phyloP scores from a whole-genome alignment of 805 yeast genomes.

The Jamesozyma gamospora region DNA sequence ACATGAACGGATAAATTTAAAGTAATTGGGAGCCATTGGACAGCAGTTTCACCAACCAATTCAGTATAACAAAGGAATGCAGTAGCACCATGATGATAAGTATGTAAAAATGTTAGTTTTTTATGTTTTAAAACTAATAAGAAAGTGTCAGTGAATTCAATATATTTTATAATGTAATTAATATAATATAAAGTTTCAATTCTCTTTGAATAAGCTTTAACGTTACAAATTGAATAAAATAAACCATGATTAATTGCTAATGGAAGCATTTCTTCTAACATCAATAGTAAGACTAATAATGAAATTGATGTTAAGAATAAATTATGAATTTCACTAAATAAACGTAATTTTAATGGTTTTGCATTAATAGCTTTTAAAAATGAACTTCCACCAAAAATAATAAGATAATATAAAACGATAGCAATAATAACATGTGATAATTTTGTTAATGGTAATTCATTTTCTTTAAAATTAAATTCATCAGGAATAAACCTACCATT shows the following conservation, averaged over 20 bases:
- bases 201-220: conserved; percentile 69
- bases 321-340: conserved; percentile 72
- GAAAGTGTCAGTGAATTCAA: conserved; percentile 83
- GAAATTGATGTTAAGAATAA: conserved; percentile 62
- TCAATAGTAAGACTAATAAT: conserved; percentile 51
- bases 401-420: conserved; percentile 58
- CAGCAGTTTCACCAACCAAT: conserved; percentile 78
- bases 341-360: conserved; percentile 49
- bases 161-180: conserved; percentile 80
- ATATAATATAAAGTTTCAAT: conserved; percentile 78
- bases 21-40: conserved; percentile 89
- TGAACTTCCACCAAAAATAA: conserved; percentile 77
- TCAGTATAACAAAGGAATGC: conserved; percentile 91
- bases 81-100: conserved; percentile 97
- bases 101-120: conserved; percentile 84
- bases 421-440: conserved; percentile 45
- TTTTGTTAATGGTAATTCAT: conserved; percentile 56
- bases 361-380: conserved; percentile 43
- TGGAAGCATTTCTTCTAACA: conserved; percentile 79
- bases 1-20: conserved; percentile 89
- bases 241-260: conserved; percentile 64
- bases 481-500: conserved; percentile 22
- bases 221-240: conserved; percentile 72
- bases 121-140: conserved; percentile 86
- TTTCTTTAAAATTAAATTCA: conserved; percentile 56